Base-by-base conservation (phyloP, 495 filamentous ascomycete species). In the Bombardia bombarda region DNA sequence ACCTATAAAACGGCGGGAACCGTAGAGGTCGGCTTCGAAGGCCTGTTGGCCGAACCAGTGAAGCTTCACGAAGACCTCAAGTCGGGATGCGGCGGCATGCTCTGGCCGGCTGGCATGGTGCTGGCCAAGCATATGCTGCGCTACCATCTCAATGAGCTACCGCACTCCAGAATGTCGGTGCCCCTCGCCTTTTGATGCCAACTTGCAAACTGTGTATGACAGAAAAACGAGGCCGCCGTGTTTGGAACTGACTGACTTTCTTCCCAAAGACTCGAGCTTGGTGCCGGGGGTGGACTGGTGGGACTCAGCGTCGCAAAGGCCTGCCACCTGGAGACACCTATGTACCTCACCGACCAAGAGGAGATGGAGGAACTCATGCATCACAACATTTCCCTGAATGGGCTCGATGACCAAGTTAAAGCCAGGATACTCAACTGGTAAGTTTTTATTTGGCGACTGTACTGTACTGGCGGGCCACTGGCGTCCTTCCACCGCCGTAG, bases 91-190 rank as follows among this genome's bases (percentile, higher is more conserved):
- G 92, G 92, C 13, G 92, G 92, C 2, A 83, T 88, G 56, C 68
- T 93, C 12, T 97, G 92, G 92, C 92, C 90, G 1, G 92, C 92
- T 1, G 92, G 92, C 8, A 84, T 89, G 78, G 79, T 89, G 2
- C 65, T 98, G 20, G 77, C 82, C 8, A 86, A 82, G 57, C 93
- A 96, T 56, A 69, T 96, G 66, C 68, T 98, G 26, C 71, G 78
- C 38, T 78, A 78, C 47, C 83, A 85, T 50, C 59, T 66, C 45
- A 66, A 73, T 20, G 63, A 73, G 36, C 52, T 95, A 47, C 57
- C 63, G 42, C 68, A 73, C 18, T 79, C 82, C 46, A 74, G 77
- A 55, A 89, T 95, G 89, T 94, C 56, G 57, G 83, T 83, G 50
- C 41, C 56, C 42, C 14, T 17, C 34, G 12, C 20, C 38, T 19